These are phyloP conservation scores for Penicillium corylophilum DNA, from an alignment of 2,329 filamentous ascomycete species.

Conservation along the genomic window DNA sequence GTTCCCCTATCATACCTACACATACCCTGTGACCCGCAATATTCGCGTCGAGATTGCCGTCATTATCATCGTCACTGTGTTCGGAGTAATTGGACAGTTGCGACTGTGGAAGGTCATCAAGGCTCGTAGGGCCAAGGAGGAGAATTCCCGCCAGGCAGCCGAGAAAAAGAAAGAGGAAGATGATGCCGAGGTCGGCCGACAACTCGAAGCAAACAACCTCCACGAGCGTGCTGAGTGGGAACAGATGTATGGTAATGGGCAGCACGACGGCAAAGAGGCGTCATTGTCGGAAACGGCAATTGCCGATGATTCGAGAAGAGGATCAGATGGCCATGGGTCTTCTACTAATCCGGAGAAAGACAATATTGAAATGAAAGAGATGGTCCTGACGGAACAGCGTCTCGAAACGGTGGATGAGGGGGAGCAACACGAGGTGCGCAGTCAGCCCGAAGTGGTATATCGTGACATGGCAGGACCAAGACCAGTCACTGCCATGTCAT, in stretches of 20 bases:
- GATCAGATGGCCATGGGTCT: constrained; percentile 17
- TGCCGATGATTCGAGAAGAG: constrained; percentile 20
- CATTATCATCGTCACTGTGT: constrained; percentile 69
- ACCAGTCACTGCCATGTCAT: constrained; percentile 4
- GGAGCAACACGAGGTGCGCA: background rate
- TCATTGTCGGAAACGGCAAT: constrained; percentile 28
- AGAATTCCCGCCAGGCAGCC: constrained; percentile 50
- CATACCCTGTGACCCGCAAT: constrained; percentile 82
- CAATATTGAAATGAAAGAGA: constrained; percentile 25
- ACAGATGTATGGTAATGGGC: constrained; percentile 66
- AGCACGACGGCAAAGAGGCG: constrained; percentile 37
- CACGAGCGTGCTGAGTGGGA: constrained; percentile 66
- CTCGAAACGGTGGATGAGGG: constrained; percentile 18
- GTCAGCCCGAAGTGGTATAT: background rate
- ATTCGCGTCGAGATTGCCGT: constrained; percentile 82
- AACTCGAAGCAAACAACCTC: constrained; percentile 48
- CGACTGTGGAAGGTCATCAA: constrained; percentile 80
- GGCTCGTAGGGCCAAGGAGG: constrained; percentile 49
- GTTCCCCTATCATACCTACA: constrained; percentile 73
- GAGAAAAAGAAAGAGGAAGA: constrained; percentile 59
- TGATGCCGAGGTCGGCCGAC: constrained; percentile 69
- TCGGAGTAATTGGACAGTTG: constrained; percentile 80
- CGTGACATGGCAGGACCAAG: background rate
- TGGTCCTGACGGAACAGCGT: constrained; percentile 16
- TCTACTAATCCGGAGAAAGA: constrained; percentile 22